Conservation (phyloP, 106 monocot species). For the Dendrobium huoshanense region DNA sequence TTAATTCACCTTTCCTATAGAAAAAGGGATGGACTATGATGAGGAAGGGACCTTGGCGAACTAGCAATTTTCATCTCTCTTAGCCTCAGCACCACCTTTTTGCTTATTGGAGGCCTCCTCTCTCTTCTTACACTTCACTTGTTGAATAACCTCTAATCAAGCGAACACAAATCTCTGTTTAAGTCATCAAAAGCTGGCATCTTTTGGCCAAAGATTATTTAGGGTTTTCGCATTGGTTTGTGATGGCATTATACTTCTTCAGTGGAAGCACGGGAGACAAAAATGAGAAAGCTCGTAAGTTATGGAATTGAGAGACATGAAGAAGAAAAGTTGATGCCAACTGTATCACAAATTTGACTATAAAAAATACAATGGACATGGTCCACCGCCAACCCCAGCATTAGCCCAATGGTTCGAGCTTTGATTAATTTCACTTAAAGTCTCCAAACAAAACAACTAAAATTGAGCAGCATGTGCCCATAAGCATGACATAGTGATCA, state of each 20-base stretch:
- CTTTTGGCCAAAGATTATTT: constrained; percentile 7
- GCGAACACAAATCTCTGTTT: constrained; percentile 18
- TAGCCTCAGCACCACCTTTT: not conserved
- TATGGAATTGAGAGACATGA: no score
- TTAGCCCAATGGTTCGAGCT: no score
- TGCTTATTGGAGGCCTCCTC: not conserved
- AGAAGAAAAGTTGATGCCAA: no score
- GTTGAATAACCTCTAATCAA: constrained; percentile 6
- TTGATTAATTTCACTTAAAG: no score
- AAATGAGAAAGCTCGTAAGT: no score
- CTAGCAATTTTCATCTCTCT: not conserved
- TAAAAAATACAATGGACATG: no score
- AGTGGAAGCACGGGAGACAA: no score
- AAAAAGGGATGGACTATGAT: not conserved
- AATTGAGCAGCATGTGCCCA: no score
- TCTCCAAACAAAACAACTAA: no score
- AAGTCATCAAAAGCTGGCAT: constrained; percentile 16
- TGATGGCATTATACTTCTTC: not conserved
- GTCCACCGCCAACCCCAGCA: no score
- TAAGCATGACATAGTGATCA: no score
- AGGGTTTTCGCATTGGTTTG: not conserved
- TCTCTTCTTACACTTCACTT: constrained; percentile 3
- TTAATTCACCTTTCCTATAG: constrained; percentile 9
- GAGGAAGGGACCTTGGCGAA: not conserved
- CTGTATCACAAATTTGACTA: no score